phyloP scores from a whole-genome alignment of 2,329 filamentous ascomycete species.

The Colletotrichum ledebouriae region DNA sequence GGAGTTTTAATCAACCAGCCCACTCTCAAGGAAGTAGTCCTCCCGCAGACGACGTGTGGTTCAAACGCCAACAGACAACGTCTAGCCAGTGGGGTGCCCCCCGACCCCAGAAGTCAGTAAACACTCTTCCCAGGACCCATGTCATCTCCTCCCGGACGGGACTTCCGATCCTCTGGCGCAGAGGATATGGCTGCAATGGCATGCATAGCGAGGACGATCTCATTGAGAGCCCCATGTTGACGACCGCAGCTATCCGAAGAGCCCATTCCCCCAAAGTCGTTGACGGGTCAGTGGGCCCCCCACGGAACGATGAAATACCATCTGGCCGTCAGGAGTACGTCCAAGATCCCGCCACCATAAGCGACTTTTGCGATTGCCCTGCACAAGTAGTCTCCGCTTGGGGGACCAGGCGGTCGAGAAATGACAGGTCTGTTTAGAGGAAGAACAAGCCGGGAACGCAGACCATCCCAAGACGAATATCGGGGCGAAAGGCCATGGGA shows the following conservation, averaged over 20 bases:
- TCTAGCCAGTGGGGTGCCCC: slow-evolving; percentile 5
- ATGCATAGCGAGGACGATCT: slow-evolving; percentile 11
- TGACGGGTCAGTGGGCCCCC: slow-evolving; percentile 1
- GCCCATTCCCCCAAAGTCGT: slow-evolving; percentile 8
- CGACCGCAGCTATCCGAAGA: not conserved
- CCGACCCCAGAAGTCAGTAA: slow-evolving; percentile 27
- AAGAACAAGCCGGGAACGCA: not conserved
- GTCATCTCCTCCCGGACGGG: not conserved
- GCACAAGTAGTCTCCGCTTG: slow-evolving; percentile 9
- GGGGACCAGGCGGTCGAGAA: slow-evolving; percentile 26
- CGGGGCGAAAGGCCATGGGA: not conserved
- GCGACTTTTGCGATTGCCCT: not conserved
- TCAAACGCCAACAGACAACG: slow-evolving; percentile 24
- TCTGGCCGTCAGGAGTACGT: not conserved
- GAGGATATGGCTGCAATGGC: not conserved
- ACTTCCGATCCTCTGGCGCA: not conserved
- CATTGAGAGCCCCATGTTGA: not conserved
- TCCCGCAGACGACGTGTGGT: slow-evolving; percentile 1
- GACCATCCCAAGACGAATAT: not conserved
- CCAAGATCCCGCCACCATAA: slow-evolving; percentile 11
- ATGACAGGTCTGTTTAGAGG: slow-evolving; percentile 25
- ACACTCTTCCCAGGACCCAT: slow-evolving; percentile 17
- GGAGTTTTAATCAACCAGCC: not conserved
- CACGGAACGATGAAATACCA: slow-evolving; percentile 5
- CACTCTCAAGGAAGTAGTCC: not conserved